phyloP scores from a whole-genome alignment of 2,329 filamentous ascomycete genomes.

The Penicillium sp. region DNA sequence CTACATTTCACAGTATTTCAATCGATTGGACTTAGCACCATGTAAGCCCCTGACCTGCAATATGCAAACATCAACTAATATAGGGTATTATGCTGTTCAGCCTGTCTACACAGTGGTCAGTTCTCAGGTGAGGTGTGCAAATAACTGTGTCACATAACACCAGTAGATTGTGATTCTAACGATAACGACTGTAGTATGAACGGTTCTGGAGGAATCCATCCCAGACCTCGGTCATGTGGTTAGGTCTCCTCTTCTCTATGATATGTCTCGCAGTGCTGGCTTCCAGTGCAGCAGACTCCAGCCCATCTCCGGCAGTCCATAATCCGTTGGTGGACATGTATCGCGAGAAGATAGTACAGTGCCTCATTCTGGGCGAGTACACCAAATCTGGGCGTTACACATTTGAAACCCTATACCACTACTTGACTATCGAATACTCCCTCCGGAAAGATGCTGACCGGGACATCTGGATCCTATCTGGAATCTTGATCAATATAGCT shows the following conservation, averaged over 20 bases:
- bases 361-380: conserved; percentile 50
- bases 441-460: conserved; percentile 50
- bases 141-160: not conserved
- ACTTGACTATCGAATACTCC: conserved; percentile 52
- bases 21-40: conserved; percentile 1
- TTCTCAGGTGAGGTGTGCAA: not conserved
- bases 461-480: conserved; percentile 49
- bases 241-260: conserved; percentile 1
- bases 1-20: conserved; percentile 2
- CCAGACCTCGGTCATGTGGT: not conserved
- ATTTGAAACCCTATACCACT: conserved; percentile 52
- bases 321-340: not conserved
- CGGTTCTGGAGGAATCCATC: not conserved
- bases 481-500: conserved; percentile 52
- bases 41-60: not conserved
- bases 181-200: not conserved
- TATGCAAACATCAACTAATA: not conserved
- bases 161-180: not conserved
- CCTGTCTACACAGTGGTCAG: not conserved
- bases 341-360: conserved; percentile 43
- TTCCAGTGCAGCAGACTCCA: not conserved
- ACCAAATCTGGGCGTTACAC: conserved; percentile 49
- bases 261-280: not conserved
- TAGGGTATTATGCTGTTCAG: not conserved
- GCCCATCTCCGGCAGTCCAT: not conserved